phyloP scores from a whole-genome alignment of 2,329 filamentous ascomycete genomes.

The Biscogniauxia marginata region DNA sequence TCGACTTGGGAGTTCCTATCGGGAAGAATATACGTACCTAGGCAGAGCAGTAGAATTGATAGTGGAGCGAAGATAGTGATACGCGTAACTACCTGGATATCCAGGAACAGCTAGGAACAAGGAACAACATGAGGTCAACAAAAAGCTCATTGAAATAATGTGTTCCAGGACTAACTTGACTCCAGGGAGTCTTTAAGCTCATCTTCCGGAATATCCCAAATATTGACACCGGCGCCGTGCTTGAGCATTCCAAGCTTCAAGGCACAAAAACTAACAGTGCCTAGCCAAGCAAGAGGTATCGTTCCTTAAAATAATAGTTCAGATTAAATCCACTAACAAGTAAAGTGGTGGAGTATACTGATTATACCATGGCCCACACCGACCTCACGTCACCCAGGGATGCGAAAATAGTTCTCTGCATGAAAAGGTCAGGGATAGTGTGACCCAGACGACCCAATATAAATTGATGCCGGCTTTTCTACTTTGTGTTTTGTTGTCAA shows the following conservation, averaged over 20 bases:
- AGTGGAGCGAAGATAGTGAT: constrained; percentile 26
- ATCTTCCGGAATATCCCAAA: constrained; percentile 19
- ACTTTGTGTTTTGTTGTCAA: no score
- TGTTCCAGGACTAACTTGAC: background rate
- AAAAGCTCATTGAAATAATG: background rate
- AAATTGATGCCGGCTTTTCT: no score
- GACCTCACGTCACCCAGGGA: no score
- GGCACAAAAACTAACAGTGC: constrained; percentile 15
- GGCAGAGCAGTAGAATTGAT: constrained; percentile 24
- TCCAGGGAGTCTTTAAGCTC: constrained; percentile 14
- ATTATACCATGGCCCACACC: no score
- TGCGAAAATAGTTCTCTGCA: no score
- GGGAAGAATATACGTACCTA: constrained; percentile 26
- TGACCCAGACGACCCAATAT: no score
- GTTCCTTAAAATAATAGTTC: constrained; percentile 9
- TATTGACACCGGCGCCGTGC: constrained; percentile 19
- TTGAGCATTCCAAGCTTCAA: constrained; percentile 16
- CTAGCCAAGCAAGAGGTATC: constrained; percentile 21
- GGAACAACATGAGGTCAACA: constrained; percentile 3
- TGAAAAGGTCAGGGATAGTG: no score
- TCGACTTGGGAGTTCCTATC: constrained; percentile 9
- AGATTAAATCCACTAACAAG: no score
- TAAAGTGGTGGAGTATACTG: no score
- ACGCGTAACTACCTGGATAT: constrained; percentile 23
- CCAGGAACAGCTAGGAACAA: constrained; percentile 19